A percentile compares a stretch with the other conserved stretches of the same genome.
Conservation (phyloP, 148 eudicot species). For the Rhododendron ovatum region DNA sequence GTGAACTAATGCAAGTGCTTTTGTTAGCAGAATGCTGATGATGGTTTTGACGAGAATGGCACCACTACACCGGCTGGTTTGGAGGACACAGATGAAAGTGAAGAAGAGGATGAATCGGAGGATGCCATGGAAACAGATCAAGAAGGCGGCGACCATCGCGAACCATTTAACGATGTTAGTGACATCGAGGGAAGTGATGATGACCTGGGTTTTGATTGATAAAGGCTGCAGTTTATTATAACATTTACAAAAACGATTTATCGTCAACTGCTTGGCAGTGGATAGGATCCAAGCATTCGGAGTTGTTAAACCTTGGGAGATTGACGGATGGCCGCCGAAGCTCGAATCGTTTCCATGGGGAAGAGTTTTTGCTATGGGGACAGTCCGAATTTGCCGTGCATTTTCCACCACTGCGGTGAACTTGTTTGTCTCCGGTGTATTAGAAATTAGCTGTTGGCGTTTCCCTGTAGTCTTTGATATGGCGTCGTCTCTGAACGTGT, state of each 20-base stretch:
- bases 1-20: background rate
- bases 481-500: background rate
- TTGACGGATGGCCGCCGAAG: background rate
- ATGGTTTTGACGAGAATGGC: conserved; percentile 45
- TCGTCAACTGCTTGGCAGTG: background rate
- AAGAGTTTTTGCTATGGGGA: background rate
- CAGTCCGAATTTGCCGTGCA: background rate
- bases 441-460: background rate
- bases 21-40: conserved; percentile 49
- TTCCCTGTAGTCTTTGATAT: background rate
- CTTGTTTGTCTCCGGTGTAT: background rate
- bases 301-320: background rate
- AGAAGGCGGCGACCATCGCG: conserved; percentile 34
- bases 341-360: background rate
- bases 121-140: conserved; percentile 81
- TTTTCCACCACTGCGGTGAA: background rate
- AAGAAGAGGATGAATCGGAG: conserved; percentile 38
- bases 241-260: background rate
- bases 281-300: background rate
- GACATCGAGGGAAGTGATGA: conserved; percentile 52
- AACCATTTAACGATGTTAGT: conserved; percentile 42
- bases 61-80: conserved; percentile 44
- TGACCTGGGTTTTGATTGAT: conserved; percentile 21
- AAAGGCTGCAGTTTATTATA: background rate
- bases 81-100: conserved; percentile 70